These are phyloP conservation scores for Zygnema circumcarinatum DNA, from an alignment of 139 green algal species.

Conservation along the genomic window DNA sequence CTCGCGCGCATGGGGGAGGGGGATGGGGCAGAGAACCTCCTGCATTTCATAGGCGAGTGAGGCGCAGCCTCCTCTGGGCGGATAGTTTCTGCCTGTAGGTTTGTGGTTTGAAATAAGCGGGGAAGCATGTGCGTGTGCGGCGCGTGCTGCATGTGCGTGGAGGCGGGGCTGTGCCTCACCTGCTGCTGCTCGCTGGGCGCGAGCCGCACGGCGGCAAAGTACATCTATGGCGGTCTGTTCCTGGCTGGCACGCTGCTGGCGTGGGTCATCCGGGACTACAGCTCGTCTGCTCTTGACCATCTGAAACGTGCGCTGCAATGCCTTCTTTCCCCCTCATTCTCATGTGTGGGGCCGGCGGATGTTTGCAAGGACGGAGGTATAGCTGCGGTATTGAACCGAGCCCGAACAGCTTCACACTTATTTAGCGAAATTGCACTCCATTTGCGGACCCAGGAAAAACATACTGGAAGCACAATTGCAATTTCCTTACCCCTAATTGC, in stretches of 20 bases:
- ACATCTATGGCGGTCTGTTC: slow-evolving; percentile 13
- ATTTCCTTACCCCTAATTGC: not conserved
- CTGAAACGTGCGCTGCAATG: slow-evolving; percentile 2
- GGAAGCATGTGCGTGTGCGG: slow-evolving; percentile 19
- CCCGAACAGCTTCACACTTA: not conserved
- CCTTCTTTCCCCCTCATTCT: not conserved
- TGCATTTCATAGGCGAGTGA: too few relatives aligned
- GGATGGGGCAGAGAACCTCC: too few relatives aligned
- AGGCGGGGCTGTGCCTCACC: not conserved
- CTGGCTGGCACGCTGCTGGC: not conserved
- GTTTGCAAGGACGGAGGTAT: too few relatives aligned
- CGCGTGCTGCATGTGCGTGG: not conserved
- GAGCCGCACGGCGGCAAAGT: slow-evolving; percentile 2
- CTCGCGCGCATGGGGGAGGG: too few relatives aligned
- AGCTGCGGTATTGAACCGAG: too few relatives aligned
- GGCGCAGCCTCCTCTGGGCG: too few relatives aligned
- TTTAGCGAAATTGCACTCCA: not conserved
- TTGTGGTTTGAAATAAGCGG: too few relatives aligned
- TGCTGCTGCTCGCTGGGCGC: not conserved
- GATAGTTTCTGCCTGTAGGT: too few relatives aligned
- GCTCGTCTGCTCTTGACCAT: not conserved
- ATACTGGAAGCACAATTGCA: not conserved
- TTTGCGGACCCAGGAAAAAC: not conserved
- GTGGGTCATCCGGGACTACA: slow-evolving; percentile 29
- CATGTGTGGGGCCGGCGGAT: not conserved